phyloP scores from a whole-genome alignment of 192 early-diverging fungal species.

The Backusella circina region DNA sequence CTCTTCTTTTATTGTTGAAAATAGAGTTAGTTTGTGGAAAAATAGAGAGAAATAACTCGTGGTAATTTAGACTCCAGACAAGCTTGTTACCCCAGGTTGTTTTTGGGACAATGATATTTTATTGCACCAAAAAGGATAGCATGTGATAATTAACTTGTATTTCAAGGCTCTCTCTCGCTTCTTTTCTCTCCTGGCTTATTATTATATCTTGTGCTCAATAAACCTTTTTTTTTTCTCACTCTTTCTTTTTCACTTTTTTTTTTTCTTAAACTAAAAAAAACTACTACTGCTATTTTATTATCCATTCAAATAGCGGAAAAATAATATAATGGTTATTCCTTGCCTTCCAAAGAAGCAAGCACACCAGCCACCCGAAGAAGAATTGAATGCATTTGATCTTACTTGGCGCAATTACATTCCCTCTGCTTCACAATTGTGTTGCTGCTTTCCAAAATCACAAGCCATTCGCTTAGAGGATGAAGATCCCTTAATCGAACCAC shows the following conservation, averaged over 20 bases:
- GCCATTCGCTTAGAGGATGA: slow-evolving; percentile 24
- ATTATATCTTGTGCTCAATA: not conserved
- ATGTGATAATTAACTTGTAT: slow-evolving; percentile 1
- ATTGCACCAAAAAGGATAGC: slow-evolving; percentile 2
- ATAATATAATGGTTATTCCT: slow-evolving; percentile 10
- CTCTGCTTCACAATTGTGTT: slow-evolving; percentile 19
- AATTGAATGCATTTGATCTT: slow-evolving; percentile 36
- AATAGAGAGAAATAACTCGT: not conserved
- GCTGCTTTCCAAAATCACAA: slow-evolving; percentile 21
- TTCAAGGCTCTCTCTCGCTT: not conserved
- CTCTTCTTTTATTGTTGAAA: not conserved
- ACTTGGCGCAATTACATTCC: slow-evolving; percentile 45
- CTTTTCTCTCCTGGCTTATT: not conserved
- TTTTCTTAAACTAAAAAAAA: not conserved
- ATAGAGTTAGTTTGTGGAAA: not conserved
- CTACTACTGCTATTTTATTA: not conserved
- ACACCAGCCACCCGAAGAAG: slow-evolving; percentile 22
- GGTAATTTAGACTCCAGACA: not conserved
- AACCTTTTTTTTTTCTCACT: not conserved
- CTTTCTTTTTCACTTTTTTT: not conserved
- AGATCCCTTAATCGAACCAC: slow-evolving; percentile 11
- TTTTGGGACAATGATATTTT: not conserved
- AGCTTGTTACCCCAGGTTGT: not conserved
- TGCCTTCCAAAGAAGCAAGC: not conserved
- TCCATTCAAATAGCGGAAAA: not conserved